Evolutionary conservation across 768 basidiomycete genomes (phyloP).

Genomic region (Rhizopogon vinicolor): DNA sequence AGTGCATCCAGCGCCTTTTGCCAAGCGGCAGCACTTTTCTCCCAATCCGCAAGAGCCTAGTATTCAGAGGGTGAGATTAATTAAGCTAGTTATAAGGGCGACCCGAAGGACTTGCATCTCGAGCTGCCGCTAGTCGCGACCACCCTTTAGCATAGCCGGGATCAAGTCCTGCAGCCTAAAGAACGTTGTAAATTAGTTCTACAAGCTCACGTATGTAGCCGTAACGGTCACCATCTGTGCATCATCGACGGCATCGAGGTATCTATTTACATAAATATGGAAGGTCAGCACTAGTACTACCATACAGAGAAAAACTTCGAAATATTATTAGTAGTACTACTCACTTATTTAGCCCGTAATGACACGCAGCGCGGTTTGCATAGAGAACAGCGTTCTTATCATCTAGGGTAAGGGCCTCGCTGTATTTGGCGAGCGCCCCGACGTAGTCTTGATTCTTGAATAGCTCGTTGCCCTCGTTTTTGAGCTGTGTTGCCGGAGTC

Average conservation of each 20-base stretch:
- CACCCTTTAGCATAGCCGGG: constrained; percentile 39
- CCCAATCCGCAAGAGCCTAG: constrained; percentile 9
- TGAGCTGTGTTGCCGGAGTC: constrained; percentile 17
- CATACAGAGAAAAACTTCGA: background rate
- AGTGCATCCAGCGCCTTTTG: constrained; percentile 29
- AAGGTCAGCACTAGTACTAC: background rate
- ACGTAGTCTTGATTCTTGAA: constrained; percentile 28
- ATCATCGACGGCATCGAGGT: background rate
- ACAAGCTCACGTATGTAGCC: no score
- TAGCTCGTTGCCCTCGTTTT: constrained; percentile 37
- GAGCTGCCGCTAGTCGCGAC: constrained; percentile 33
- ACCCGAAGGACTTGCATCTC: constrained; percentile 13
- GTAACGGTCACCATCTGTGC: background rate
- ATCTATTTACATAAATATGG: background rate
- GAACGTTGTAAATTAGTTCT: no score
- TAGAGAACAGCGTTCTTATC: constrained; percentile 36
- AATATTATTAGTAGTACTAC: background rate
- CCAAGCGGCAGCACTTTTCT: constrained; percentile 9
- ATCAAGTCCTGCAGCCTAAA: constrained; percentile 34
- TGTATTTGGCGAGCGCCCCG: constrained; percentile 35
- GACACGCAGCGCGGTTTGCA: constrained; percentile 40
- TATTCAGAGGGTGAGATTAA: background rate
- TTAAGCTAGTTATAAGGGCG: background rate
- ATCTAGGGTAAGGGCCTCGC: constrained; percentile 36
- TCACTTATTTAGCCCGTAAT: constrained; percentile 31